These are phyloP conservation scores for Leccinum uliginosum DNA, from an alignment of 768 basidiomycete genomes.

Conservation along the genomic window DNA sequence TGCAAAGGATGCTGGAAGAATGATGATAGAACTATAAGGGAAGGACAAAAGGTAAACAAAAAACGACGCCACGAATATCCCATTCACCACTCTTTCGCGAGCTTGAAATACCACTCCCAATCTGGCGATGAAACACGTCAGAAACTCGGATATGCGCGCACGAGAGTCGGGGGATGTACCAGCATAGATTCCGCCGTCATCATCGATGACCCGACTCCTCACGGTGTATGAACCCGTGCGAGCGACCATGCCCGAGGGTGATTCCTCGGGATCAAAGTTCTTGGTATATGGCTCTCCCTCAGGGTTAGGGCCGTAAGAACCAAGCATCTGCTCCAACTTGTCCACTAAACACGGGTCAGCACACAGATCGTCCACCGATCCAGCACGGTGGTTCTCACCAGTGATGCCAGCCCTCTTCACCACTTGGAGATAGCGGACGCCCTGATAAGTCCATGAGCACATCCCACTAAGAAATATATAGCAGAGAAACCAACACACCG, in stretches of 20 bases:
- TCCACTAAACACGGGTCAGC: slow-evolving; percentile 55
- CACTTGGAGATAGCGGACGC: slow-evolving; percentile 82
- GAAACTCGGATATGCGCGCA: neutral
- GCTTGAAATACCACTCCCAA: slow-evolving; percentile 77
- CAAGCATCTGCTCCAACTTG: slow-evolving; percentile 91
- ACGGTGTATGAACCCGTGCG: slow-evolving; percentile 78
- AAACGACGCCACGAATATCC: slow-evolving; percentile 2
- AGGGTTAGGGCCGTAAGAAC: slow-evolving; percentile 82
- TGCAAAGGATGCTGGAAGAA: slow-evolving; percentile 27
- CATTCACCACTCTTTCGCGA: slow-evolving; percentile 85
- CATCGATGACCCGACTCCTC: slow-evolving; percentile 79
- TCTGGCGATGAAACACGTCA: slow-evolving; percentile 20
- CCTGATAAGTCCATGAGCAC: slow-evolving; percentile 40
- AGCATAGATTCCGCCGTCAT: slow-evolving; percentile 77
- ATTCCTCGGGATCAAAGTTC: slow-evolving; percentile 70
- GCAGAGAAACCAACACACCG: slow-evolving; percentile 40
- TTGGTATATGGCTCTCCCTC: slow-evolving; percentile 63
- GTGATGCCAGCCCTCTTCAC: slow-evolving; percentile 76
- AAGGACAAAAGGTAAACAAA: slow-evolving; percentile 2
- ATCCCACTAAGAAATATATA: neutral
- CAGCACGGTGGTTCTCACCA: slow-evolving; percentile 40
- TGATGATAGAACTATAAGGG: slow-evolving; percentile 14
- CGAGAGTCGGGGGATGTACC: slow-evolving; percentile 44
- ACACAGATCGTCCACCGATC: neutral
- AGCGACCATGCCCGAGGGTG: slow-evolving; percentile 78